Evolutionary conservation across 2,329 filamentous ascomycete species (phyloP).

Genomic region (Rugonectria rugulosa): DNA sequence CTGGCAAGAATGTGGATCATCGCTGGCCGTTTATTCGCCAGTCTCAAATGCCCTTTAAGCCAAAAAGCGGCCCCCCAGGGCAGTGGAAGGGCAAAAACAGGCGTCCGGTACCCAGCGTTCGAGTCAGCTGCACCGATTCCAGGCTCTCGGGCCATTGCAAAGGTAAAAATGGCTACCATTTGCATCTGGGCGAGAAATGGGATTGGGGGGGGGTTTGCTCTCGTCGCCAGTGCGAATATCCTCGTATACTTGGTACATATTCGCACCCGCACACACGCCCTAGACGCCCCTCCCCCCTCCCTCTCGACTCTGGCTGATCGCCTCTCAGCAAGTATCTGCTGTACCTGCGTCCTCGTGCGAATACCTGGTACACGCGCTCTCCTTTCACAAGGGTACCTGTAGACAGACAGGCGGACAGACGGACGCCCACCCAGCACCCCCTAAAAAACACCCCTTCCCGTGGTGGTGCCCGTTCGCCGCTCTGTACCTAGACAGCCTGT

Average conservation of each 20-base stretch:
- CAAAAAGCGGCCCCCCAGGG: slow-evolving; percentile 13
- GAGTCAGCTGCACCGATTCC: slow-evolving; percentile 39
- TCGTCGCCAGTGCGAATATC: too few relatives aligned
- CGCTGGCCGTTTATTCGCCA: slow-evolving; percentile 20
- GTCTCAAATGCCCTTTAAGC: slow-evolving; percentile 1
- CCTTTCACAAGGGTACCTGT: too few relatives aligned
- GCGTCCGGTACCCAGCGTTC: slow-evolving; percentile 27
- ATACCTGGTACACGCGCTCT: too few relatives aligned
- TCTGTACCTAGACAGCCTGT: background rate
- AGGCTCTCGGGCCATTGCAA: slow-evolving; percentile 37
- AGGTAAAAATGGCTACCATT: background rate
- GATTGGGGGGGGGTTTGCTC: too few relatives aligned
- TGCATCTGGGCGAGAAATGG: too few relatives aligned
- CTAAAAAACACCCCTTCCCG: background rate
- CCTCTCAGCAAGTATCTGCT: too few relatives aligned
- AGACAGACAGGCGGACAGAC: too few relatives aligned
- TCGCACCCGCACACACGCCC: background rate
- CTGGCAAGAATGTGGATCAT: slow-evolving; percentile 5
- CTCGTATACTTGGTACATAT: too few relatives aligned
- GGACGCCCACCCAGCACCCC: slow-evolving; percentile 4
- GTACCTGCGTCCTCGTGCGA: too few relatives aligned
- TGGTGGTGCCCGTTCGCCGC: background rate
- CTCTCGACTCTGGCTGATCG: too few relatives aligned
- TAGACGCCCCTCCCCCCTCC: background rate
- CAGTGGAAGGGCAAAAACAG: too few relatives aligned